These are phyloP conservation scores for Mikania micrantha DNA, from an alignment of 129 eudicot genomes.

Conservation along the genomic window DNA sequence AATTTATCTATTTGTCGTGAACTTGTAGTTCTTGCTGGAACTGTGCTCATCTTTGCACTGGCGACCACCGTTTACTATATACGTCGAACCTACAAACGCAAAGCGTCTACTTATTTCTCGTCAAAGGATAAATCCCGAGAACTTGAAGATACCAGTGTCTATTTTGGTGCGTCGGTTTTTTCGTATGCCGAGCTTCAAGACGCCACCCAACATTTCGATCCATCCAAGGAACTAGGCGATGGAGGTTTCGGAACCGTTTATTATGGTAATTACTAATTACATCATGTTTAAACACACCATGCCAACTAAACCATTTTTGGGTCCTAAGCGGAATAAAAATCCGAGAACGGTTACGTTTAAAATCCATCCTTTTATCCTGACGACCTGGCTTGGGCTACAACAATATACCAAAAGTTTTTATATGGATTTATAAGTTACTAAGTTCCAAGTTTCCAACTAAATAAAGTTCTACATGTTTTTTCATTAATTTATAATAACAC, in stretches of 20 bases:
- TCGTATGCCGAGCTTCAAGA: constrained; percentile 48
- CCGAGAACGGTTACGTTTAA: too few relatives aligned
- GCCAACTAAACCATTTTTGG: too few relatives aligned
- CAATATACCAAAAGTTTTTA: too few relatives aligned
- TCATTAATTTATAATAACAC: too few relatives aligned
- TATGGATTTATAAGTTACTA: too few relatives aligned
- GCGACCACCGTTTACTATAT: constrained; percentile 12
- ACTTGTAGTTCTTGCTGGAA: constrained; percentile 15
- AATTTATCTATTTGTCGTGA: background rate
- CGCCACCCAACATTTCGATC: constrained; percentile 49
- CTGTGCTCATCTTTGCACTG: constrained; percentile 10
- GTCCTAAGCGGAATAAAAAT: too few relatives aligned
- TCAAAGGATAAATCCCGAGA: constrained; percentile 18
- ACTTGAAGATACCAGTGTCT: constrained; percentile 20
- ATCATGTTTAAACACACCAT: too few relatives aligned
- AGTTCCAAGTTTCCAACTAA: too few relatives aligned
- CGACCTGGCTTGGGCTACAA: too few relatives aligned
- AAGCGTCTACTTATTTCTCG: background rate
- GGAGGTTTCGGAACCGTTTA: constrained; percentile 64
- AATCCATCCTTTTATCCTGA: too few relatives aligned
- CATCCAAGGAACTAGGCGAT: constrained; percentile 43
- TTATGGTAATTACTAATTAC: constrained; percentile 23
- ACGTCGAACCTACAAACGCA: constrained; percentile 20
- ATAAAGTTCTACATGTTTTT: too few relatives aligned
- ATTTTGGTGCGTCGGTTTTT: constrained; percentile 37